Percentiles rank a stretch among this genome's conserved stretches.
Conservation (phyloP, 345 rosid species). For the Isatis tinctoria region DNA sequence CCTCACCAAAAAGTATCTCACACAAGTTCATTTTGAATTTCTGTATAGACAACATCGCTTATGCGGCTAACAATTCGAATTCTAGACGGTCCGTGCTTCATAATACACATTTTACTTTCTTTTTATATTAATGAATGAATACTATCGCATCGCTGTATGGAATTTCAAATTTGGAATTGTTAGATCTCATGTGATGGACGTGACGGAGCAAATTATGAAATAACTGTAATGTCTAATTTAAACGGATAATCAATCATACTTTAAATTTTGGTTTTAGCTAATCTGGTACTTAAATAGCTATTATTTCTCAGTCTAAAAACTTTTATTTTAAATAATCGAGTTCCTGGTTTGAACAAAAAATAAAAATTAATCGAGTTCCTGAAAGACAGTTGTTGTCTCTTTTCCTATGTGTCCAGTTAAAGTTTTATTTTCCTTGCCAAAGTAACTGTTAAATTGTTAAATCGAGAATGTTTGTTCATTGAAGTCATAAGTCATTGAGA, state of each 20-base stretch:
- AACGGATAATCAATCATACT: not conserved
- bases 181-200: not conserved
- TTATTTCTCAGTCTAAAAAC: too few relatives aligned
- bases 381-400: too few relatives aligned
- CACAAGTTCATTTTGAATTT: conserved; percentile 4
- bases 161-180: not conserved
- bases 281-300: not conserved
- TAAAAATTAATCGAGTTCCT: too few relatives aligned
- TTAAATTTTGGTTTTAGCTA: not conserved
- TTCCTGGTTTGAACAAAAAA: too few relatives aligned
- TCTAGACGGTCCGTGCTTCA: not conserved
- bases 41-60: not conserved
- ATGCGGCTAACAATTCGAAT: not conserved
- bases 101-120: not conserved
- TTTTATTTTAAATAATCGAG: too few relatives aligned
- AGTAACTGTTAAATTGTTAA: not conserved
- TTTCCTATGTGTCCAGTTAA: too few relatives aligned
- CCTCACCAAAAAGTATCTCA: conserved; percentile 14
- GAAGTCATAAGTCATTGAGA: conserved; percentile 18
- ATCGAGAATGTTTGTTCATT: not conserved
- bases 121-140: not conserved
- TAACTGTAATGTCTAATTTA: not conserved
- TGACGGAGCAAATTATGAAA: not conserved
- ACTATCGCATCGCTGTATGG: not conserved
- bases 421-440: too few relatives aligned